Percentiles rank a stretch among this genome's conserved stretches.
These are phyloP conservation scores for Colletotrichum melonis DNA, from an alignment of 2,329 filamentous ascomycete species.

Conservation along the genomic window DNA sequence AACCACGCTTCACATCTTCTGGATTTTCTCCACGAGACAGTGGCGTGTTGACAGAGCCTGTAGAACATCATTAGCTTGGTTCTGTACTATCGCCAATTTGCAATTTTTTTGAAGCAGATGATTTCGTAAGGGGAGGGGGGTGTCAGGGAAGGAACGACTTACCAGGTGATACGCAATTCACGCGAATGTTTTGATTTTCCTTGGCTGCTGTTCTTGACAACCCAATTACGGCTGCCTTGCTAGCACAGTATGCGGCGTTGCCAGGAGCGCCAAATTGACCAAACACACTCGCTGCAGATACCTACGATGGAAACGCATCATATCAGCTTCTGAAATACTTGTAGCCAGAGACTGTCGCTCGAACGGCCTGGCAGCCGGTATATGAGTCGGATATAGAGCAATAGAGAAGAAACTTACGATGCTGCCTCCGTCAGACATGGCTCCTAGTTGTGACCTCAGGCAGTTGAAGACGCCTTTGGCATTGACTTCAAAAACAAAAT, in stretches of 20 bases:
- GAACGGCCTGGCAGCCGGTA: not conserved
- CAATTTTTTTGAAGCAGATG: not conserved
- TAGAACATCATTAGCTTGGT: not conserved
- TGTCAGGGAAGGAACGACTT: not conserved
- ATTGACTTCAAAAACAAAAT: slow-evolving; percentile 43
- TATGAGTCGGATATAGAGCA: accelerated
- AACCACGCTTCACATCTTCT: slow-evolving; percentile 34
- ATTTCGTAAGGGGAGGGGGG: slow-evolving; percentile 35
- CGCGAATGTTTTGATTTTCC: slow-evolving; percentile 35
- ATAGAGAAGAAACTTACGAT: not conserved
- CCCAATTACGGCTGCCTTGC: slow-evolving; percentile 50
- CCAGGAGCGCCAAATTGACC: not conserved
- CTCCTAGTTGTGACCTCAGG: slow-evolving; percentile 42
- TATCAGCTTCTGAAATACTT: not conserved
- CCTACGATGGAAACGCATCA: not conserved
- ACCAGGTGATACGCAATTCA: not conserved
- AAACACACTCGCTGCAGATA: not conserved
- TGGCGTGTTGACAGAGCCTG: not conserved
- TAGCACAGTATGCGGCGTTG: slow-evolving; percentile 48
- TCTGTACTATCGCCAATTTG: not conserved
- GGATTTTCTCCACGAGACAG: not conserved
- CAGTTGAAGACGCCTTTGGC: not conserved
- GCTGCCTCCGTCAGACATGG: not conserved
- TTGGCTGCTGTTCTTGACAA: slow-evolving; percentile 49
- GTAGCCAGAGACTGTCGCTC: not conserved